Percentiles rank a stretch among this genome's conserved stretches.
Evolutionary conservation across 345 rosid species (phyloP).

Genomic region (Punica granatum): DNA sequence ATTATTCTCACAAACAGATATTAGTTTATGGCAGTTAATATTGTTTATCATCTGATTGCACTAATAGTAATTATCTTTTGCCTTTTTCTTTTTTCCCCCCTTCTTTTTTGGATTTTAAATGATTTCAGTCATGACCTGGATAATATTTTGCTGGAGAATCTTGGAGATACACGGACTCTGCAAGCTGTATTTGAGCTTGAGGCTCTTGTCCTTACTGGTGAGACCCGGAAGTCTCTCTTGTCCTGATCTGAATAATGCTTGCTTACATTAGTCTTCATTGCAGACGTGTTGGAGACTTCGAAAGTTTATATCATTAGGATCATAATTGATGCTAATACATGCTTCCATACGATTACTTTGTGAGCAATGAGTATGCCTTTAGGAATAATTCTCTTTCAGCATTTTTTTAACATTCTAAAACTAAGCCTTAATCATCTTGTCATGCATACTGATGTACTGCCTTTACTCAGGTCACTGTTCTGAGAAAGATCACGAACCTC

Average conservation of each 20-base stretch:
- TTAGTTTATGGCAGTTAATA: background rate
- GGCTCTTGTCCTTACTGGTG: constrained; percentile 96
- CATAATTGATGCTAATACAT: background rate
- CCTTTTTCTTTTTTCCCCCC: background rate
- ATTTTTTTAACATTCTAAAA: background rate
- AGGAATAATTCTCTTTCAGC: background rate
- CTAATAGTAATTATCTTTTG: background rate
- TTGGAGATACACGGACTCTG: constrained; percentile 92
- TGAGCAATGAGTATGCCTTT: background rate
- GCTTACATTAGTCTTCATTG: background rate
- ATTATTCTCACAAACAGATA: background rate
- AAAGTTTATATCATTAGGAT: background rate
- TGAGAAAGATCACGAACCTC: constrained; percentile 95
- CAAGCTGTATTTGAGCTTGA: constrained; percentile 98
- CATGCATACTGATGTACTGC: background rate
- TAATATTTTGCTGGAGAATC: constrained; percentile 95
- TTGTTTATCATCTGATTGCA: background rate
- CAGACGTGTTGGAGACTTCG: background rate
- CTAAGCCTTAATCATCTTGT: background rate
- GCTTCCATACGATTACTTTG: background rate
- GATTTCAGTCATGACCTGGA: constrained; percentile 82
- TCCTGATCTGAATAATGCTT: background rate
- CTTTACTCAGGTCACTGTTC: constrained; percentile 74
- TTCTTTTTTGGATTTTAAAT: constrained; percentile 2
- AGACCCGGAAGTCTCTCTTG: constrained; percentile 16